phyloP scores from a whole-genome alignment of 164 flowering plant species.

The Paratinospora sagittata region DNA sequence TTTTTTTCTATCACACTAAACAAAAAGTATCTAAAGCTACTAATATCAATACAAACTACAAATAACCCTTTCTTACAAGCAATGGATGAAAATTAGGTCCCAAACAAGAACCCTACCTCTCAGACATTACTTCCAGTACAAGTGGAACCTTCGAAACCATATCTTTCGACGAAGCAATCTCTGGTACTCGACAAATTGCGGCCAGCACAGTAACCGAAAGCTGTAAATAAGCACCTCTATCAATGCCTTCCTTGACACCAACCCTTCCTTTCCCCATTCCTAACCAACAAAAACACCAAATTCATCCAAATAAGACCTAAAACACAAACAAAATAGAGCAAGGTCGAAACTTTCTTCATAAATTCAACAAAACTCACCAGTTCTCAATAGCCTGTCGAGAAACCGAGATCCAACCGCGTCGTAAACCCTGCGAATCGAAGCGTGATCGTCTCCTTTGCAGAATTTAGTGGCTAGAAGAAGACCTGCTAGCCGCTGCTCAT shows the following conservation, averaged over 20 bases:
- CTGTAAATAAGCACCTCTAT: constrained; percentile 70
- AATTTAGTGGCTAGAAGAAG: constrained; percentile 74
- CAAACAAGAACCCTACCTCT: constrained; percentile 30
- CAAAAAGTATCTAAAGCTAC: too few relatives aligned
- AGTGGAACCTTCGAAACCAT: constrained; percentile 66
- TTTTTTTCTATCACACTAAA: background rate
- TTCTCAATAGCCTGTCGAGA: constrained; percentile 79
- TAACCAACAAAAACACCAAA: constrained; percentile 11
- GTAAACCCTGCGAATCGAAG: constrained; percentile 49
- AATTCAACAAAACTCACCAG: constrained; percentile 39
- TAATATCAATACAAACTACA: background rate
- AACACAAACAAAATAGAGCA: background rate
- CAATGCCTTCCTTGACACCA: constrained; percentile 26
- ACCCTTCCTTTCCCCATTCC: constrained; percentile 61
- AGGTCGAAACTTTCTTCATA: background rate
- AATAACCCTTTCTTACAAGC: background rate
- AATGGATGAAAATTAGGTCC: background rate
- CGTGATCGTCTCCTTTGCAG: constrained; percentile 55
- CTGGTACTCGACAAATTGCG: constrained; percentile 75
- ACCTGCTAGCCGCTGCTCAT: constrained; percentile 89
- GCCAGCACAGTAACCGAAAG: constrained; percentile 67
- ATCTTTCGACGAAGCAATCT: constrained; percentile 70
- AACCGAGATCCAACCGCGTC: constrained; percentile 64
- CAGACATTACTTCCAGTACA: constrained; percentile 47
- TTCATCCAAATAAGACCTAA: background rate